A percentile compares a stretch with the other conserved stretches of the same genome.
Conservation (phyloP, 345 rosid species). For the Hypericum perforatum region DNA sequence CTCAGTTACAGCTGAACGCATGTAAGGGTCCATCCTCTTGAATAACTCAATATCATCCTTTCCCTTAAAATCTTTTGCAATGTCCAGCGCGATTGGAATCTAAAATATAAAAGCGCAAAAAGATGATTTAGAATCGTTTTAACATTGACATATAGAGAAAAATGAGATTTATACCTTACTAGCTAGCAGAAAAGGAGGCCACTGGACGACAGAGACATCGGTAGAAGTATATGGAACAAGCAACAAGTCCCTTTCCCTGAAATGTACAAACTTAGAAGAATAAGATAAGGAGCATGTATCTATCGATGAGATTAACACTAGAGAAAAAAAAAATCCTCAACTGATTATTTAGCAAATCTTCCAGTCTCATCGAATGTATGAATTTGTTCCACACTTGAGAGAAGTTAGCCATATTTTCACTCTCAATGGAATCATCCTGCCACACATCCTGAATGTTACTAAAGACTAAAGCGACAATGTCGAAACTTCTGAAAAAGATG, state of each 20-base stretch:
- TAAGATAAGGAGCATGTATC: conserved; percentile 6
- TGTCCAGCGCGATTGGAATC: conserved; percentile 98
- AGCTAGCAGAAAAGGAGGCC: conserved; percentile 99
- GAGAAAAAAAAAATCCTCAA: conserved; percentile 22
- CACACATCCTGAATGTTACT: conserved; percentile 10
- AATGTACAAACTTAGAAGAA: conserved; percentile 17
- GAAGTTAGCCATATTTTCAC: conserved; percentile 52
- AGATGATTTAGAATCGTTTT: conserved; percentile 10
- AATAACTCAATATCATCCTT: conserved; percentile 59
- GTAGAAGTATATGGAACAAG: conserved; percentile 73
- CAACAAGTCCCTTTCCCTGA: conserved; percentile 76
- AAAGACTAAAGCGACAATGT: no score
- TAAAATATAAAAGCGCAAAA: conserved; percentile 24
- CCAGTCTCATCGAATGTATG: conserved; percentile 67
- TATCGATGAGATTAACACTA: conserved; percentile 1
- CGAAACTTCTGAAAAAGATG: no score
- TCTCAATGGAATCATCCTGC: conserved; percentile 46
- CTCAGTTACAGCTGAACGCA: conserved; percentile 72
- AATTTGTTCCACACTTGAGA: conserved; percentile 87
- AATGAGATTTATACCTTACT: conserved; percentile 55
- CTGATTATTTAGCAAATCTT: conserved; percentile 82
- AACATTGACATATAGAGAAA: conserved; percentile 11
- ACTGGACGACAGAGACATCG: conserved; percentile 65
- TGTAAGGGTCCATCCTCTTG: conserved; percentile 76
- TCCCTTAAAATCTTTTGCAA: conserved; percentile 92